Evolutionary conservation across 768 basidiomycete species (phyloP).

Genomic region (Punctularia strigosozonata): DNA sequence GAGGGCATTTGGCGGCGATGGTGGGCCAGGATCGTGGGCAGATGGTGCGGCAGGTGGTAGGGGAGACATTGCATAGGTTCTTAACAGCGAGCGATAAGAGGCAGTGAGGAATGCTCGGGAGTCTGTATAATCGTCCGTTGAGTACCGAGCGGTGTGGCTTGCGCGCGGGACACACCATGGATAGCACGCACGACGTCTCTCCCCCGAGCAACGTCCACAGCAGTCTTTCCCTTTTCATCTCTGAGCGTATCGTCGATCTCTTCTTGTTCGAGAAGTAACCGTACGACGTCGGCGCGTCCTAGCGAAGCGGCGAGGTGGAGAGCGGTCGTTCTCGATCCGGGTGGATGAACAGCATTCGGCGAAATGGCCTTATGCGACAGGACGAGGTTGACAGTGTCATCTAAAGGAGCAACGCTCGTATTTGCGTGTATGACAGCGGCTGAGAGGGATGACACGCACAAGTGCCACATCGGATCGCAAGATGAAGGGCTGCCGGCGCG

Average conservation of each 20-base stretch:
- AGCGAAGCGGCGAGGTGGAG: slow-evolving; percentile 66
- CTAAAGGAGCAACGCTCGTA: too few species aligned
- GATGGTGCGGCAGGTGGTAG: slow-evolving; percentile 19
- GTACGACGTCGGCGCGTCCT: slow-evolving; percentile 61
- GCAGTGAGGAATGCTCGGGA: slow-evolving; percentile 69
- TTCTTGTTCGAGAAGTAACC: slow-evolving; percentile 68
- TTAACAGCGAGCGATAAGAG: slow-evolving; percentile 61
- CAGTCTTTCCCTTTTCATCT: slow-evolving; percentile 56
- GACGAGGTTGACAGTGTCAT: slow-evolving; percentile 54
- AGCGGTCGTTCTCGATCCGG: slow-evolving; percentile 59
- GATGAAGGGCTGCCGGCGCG: slow-evolving; percentile 66
- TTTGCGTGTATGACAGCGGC: too few species aligned
- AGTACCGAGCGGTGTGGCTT: not conserved
- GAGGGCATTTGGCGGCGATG: slow-evolving; percentile 28
- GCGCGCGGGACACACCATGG: slow-evolving; percentile 36
- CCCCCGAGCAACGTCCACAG: slow-evolving; percentile 59
- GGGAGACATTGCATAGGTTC: slow-evolving; percentile 60
- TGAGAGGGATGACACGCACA: slow-evolving; percentile 32
- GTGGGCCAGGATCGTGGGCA: too few species aligned
- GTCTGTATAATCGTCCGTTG: slow-evolving; percentile 30
- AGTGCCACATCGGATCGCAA: slow-evolving; percentile 74
- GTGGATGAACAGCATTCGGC: slow-evolving; percentile 67
- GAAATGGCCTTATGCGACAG: slow-evolving; percentile 67
- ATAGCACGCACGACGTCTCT: slow-evolving; percentile 57
- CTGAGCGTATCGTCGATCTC: slow-evolving; percentile 67